Percentiles rank a stretch among this genome's conserved stretches.
Evolutionary conservation across 306 rosid genomes (phyloP).

Genomic region (Fragaria ananassa): DNA sequence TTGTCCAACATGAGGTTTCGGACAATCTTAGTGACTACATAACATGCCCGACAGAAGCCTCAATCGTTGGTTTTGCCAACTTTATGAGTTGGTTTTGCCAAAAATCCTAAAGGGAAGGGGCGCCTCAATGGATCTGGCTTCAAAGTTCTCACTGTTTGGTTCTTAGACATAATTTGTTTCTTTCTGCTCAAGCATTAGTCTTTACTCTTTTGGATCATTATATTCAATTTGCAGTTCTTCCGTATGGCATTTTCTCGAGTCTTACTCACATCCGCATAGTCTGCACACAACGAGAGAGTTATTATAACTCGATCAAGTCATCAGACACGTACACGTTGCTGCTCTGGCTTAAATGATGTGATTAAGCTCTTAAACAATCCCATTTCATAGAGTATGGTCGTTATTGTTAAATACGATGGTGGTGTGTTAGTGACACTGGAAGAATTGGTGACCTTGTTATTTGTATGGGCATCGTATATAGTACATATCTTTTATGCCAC

Average conservation of each 20-base stretch:
- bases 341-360: too few species aligned
- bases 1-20: not conserved
- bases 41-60: not conserved
- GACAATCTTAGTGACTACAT: not conserved
- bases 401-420: not conserved
- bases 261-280: too few species aligned
- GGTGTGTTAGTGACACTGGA: not conserved
- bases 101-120: not conserved
- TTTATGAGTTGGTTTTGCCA: not conserved
- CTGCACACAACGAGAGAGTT: too few species aligned
- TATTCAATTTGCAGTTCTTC: not conserved
- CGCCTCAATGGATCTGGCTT: not conserved
- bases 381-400: not conserved
- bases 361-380: not conserved
- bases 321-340: too few species aligned
- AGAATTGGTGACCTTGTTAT: not conserved
- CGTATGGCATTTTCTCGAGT: not conserved
- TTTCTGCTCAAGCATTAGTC: not conserved
- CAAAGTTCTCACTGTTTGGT: not conserved
- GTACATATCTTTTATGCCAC: too few species aligned
- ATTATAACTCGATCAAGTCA: too few species aligned
- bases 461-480: too few species aligned
- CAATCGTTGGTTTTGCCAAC: not conserved
- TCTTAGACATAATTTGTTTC: not conserved
- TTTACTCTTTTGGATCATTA: too few species aligned